Evolutionary conservation across 371 early-diverging fungal genomes (phyloP).

Genomic region (Mortierella polycephala): DNA sequence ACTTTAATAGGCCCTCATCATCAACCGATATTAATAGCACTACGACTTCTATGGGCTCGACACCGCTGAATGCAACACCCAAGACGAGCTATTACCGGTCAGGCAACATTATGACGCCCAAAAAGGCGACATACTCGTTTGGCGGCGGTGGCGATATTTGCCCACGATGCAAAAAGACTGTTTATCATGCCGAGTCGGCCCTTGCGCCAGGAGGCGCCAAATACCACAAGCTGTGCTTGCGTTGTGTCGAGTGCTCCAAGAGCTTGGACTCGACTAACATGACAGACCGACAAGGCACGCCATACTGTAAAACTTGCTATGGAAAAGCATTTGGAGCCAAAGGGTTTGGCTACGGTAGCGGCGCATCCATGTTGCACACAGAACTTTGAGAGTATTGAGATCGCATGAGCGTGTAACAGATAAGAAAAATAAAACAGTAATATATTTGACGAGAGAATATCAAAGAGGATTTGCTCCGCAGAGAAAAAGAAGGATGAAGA

Average conservation of each 20-base stretch:
- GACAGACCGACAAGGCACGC: constrained; percentile 41
- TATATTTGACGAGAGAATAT: neutral
- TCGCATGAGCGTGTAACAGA: neutral
- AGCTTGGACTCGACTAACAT: constrained; percentile 47
- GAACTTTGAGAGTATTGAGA: constrained; percentile 18
- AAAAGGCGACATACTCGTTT: constrained; percentile 22
- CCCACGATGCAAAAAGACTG: constrained; percentile 45
- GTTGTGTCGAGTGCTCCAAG: constrained; percentile 50
- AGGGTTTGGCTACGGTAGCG: constrained; percentile 46
- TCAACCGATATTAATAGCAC: neutral
- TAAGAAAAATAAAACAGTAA: neutral
- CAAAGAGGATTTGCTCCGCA: neutral
- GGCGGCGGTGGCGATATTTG: constrained; percentile 52
- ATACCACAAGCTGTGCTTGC: constrained; percentile 46
- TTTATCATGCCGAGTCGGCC: constrained; percentile 49
- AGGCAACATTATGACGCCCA: constrained; percentile 32
- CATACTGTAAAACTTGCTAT: constrained; percentile 45
- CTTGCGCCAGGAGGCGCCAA: constrained; percentile 39
- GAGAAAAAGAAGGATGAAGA: neutral
- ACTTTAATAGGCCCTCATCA: constrained; percentile 16
- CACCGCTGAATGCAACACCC: constrained; percentile 7
- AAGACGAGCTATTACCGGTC: constrained; percentile 40
- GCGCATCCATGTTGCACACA: constrained; percentile 44
- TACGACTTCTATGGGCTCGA: neutral
- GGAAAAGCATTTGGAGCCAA: constrained; percentile 42